Conservation (phyloP, 352 stramenopile genomes). For the Discostella stelligera region DNA sequence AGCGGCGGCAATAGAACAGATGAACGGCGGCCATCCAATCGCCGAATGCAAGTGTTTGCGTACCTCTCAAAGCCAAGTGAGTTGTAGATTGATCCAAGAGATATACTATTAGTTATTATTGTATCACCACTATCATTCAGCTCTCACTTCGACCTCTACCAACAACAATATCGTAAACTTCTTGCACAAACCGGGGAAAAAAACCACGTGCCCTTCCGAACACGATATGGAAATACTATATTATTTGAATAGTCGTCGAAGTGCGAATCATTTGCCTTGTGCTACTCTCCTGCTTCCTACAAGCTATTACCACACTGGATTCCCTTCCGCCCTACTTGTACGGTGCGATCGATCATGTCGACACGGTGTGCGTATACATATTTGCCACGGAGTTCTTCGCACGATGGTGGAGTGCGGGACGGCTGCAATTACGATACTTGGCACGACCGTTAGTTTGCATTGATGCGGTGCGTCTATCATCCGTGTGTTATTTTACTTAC, state of each 20-base stretch:
- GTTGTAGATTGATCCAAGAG: neutral
- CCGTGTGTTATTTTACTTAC: neutral
- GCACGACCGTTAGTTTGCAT: slow-evolving; percentile 55
- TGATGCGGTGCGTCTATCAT: slow-evolving; percentile 40
- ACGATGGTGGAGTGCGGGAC: slow-evolving; percentile 56
- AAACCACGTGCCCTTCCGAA: too few relatives aligned
- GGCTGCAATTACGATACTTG: slow-evolving; percentile 55
- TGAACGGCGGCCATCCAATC: slow-evolving; percentile 15
- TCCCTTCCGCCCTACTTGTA: slow-evolving; percentile 26
- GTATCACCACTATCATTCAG: neutral
- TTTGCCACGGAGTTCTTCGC: slow-evolving; percentile 67
- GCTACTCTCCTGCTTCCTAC: slow-evolving; percentile 54
- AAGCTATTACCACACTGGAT: slow-evolving; percentile 56
- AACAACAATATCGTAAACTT: neutral
- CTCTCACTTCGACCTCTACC: neutral
- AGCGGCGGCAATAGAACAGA: neutral
- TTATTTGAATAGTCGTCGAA: slow-evolving; percentile 53
- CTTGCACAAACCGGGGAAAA: neutral
- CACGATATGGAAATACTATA: neutral
- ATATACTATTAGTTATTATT: neutral
- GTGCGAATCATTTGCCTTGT: slow-evolving; percentile 42
- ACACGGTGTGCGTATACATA: slow-evolving; percentile 46
- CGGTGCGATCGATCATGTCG: slow-evolving; percentile 24
- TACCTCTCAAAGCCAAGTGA: slow-evolving; percentile 11
- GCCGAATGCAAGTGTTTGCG: slow-evolving; percentile 44